Evolutionary conservation across 2,329 filamentous ascomycete species (phyloP), one percentile per base, ranked within the genome.

Genomic region (Plenodomus biglobosus): DNA sequence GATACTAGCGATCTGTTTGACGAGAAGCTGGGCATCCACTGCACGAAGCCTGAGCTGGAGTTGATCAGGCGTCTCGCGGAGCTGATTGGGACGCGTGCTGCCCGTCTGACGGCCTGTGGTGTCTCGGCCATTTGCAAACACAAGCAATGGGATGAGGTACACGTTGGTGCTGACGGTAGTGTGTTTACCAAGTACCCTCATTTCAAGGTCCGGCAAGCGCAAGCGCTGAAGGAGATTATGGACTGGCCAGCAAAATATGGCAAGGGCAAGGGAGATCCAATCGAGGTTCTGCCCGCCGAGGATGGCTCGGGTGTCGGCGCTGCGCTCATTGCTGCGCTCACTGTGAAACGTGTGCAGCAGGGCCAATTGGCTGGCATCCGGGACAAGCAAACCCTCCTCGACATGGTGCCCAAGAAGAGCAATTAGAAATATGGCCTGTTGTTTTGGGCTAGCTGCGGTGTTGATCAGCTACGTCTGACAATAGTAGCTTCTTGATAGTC

Each of bases 131-230:
- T 99, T 68, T 91, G 88, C 82, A 95, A 87, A 77, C 97, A 97
- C 85, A 97, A 96, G 83, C 82, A 84, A 60, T 92, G 92, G 74
- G 76, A 87, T 67, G 81, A 83, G 32, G 95, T 90, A 78, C 94
- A 97, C 73, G 94, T 99, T 36, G 94, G 94, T 64, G 94, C 94
- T 42, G 94, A 99, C 69, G 94, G 94, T 32, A 95, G 90, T 16
- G 92, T 99, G 45, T 99, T 99, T 79, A 96, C 96, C 81, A 97
- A 97, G 74, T 99, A 99, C 76, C 94, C 94, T 11, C 88, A 96
- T 76, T 99, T 99, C 83, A 96, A 96, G 80, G 84, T 85, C 48
- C 87, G 94, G 45, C 92, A 92, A 46, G 92, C 94, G 13, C 81
- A 86, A 71, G 94, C 94, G 21, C 82, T 99, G 44, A 85, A 90